phyloP scores from a whole-genome alignment of 23 red algal genomes.

The Gracilaria vermiculophylla region DNA sequence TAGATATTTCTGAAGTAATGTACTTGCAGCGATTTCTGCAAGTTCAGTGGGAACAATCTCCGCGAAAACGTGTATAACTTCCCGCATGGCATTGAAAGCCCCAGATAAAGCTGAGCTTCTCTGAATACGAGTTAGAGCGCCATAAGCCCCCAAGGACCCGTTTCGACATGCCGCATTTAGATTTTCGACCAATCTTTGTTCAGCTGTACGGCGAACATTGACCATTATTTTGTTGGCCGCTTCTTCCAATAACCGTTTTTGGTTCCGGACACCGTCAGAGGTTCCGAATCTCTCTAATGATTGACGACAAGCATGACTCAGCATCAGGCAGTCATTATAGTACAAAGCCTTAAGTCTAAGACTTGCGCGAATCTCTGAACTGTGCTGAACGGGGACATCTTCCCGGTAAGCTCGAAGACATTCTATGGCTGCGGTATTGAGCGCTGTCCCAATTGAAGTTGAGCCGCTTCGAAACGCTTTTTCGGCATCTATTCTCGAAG shows the following conservation, averaged over 20 bases:
- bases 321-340: slow-evolving; percentile 66
- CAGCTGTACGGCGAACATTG: slow-evolving; percentile 41
- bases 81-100: slow-evolving; percentile 62
- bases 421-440: slow-evolving; percentile 57
- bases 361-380: slow-evolving; percentile 59
- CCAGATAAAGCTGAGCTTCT: slow-evolving; percentile 59
- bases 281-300: not conserved
- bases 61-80: slow-evolving; percentile 58
- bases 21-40: slow-evolving; percentile 44
- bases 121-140: slow-evolving; percentile 59
- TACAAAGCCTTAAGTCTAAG: slow-evolving; percentile 64
- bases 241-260: slow-evolving; percentile 5
- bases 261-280: not conserved
- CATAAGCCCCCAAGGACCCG: slow-evolving; percentile 63
- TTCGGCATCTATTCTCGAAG: slow-evolving; percentile 43
- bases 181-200: slow-evolving; percentile 49
- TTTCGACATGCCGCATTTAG: slow-evolving; percentile 60
- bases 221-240: slow-evolving; percentile 63
- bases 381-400: slow-evolving; percentile 71
- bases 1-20: slow-evolving; percentile 61
- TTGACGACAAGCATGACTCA: slow-evolving; percentile 34
- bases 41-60: slow-evolving; percentile 64
- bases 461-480: slow-evolving; percentile 48
- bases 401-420: slow-evolving; percentile 48
- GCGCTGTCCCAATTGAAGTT: slow-evolving; percentile 16